These are phyloP conservation scores for Epichloe aotearoae DNA, from an alignment of 2,329 filamentous ascomycete species.

Conservation along the genomic window DNA sequence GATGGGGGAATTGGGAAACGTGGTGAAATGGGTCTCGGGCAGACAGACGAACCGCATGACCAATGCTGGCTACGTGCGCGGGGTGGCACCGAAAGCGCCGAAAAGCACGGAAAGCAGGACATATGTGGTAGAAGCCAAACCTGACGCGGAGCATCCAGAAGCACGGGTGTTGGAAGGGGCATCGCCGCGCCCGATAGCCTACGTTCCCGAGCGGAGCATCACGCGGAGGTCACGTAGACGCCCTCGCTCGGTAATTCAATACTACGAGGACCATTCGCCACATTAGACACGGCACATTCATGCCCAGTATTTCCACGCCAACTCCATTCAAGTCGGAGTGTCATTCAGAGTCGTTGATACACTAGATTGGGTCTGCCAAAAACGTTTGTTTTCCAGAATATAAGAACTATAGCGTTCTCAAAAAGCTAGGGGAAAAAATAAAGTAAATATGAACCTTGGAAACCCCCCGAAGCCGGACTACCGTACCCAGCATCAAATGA, in stretches of 20 bases:
- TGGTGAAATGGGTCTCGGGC: conserved; percentile 17
- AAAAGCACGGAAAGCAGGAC: background rate
- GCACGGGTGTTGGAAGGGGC: background rate
- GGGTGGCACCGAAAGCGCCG: background rate
- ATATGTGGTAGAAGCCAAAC: background rate
- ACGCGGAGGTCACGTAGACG: background rate
- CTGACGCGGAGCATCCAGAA: background rate
- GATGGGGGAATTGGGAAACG: conserved; percentile 28
- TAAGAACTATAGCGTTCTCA: no score
- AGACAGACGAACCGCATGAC: conserved; percentile 2
- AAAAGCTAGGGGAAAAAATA: no score
- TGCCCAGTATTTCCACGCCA: background rate
- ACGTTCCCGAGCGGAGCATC: background rate
- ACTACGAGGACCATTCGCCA: background rate
- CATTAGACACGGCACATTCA: background rate
- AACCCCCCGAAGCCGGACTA: no score
- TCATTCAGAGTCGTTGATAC: no score
- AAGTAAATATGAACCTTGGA: no score
- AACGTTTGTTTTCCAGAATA: no score
- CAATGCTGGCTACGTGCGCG: background rate
- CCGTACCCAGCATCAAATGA: no score
- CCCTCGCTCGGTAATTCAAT: background rate
- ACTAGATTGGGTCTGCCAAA: no score
- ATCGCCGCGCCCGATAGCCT: background rate
- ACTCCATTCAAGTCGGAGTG: no score